Percentiles rank a stretch among this genome's conserved stretches.
These are phyloP conservation scores for Colletotrichum eremochloae DNA, from an alignment of 2,329 filamentous ascomycete genomes.

Conservation along the genomic window DNA sequence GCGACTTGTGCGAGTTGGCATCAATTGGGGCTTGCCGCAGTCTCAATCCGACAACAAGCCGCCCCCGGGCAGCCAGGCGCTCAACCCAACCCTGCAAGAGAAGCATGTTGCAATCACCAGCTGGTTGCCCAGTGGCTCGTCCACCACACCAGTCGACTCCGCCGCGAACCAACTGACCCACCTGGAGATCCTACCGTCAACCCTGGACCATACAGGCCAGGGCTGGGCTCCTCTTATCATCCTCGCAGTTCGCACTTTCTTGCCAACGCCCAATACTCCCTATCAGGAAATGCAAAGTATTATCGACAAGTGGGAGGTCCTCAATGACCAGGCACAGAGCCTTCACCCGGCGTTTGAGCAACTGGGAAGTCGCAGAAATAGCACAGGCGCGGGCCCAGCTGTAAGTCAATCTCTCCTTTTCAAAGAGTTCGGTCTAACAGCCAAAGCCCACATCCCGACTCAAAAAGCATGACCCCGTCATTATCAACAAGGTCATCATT, in stretches of 20 bases:
- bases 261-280: slow-evolving; percentile 65
- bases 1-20: slow-evolving; percentile 78
- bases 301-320: slow-evolving; percentile 85
- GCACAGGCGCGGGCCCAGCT: slow-evolving; percentile 47
- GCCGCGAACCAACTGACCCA: slow-evolving; percentile 77
- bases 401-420: slow-evolving; percentile 37
- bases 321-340: slow-evolving; percentile 73
- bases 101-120: slow-evolving; percentile 69
- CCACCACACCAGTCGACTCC: slow-evolving; percentile 59
- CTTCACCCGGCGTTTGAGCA: slow-evolving; percentile 85
- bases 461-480: slow-evolving; percentile 75
- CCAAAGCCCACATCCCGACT: slow-evolving; percentile 56
- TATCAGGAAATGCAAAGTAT: slow-evolving; percentile 79
- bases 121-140: slow-evolving; percentile 65
- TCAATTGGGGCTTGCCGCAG: slow-evolving; percentile 79
- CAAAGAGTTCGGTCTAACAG: slow-evolving; percentile 14
- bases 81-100: slow-evolving; percentile 68
- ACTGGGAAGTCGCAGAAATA: slow-evolving; percentile 73
- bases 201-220: slow-evolving; percentile 71
- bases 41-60: slow-evolving; percentile 63
- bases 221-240: slow-evolving; percentile 72
- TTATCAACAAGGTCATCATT: slow-evolving; percentile 78
- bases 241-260: slow-evolving; percentile 78
- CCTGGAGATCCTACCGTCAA: slow-evolving; percentile 78
- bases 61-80: slow-evolving; percentile 57